phyloP scores from a whole-genome alignment of 768 basidiomycete genomes.

The Agaricus sinodeliciosus region DNA sequence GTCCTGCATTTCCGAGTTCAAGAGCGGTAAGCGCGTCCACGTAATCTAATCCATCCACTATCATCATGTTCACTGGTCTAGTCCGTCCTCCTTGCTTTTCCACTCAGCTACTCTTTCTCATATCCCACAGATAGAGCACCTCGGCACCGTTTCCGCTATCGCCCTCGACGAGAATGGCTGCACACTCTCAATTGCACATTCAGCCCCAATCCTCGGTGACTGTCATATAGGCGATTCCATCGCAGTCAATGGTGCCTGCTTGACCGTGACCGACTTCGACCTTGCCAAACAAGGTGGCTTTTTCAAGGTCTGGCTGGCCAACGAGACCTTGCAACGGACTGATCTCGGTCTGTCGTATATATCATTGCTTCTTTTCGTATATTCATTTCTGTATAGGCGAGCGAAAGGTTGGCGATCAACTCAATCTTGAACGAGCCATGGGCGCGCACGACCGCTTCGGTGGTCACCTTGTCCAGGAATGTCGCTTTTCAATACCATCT shows the following conservation, averaged over 20 bases:
- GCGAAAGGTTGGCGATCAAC: slow-evolving; percentile 65
- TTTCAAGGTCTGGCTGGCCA: slow-evolving; percentile 94
- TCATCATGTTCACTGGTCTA: slow-evolving; percentile 72
- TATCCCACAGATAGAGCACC: slow-evolving; percentile 72
- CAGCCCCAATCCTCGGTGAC: slow-evolving; percentile 72
- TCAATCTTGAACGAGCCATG: slow-evolving; percentile 96
- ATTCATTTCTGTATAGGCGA: slow-evolving; percentile 47
- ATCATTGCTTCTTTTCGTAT: slow-evolving; percentile 50
- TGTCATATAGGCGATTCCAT: slow-evolving; percentile 95
- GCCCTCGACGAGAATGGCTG: slow-evolving; percentile 68
- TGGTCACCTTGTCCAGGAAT: slow-evolving; percentile 95
- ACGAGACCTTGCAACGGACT: slow-evolving; percentile 88
- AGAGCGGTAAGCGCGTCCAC: neutral
- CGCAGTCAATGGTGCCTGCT: slow-evolving; percentile 79
- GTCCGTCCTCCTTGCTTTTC: slow-evolving; percentile 32
- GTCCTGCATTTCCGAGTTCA: neutral
- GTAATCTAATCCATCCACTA: neutral
- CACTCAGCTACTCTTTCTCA: neutral
- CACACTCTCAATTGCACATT: slow-evolving; percentile 68
- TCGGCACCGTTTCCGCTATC: slow-evolving; percentile 68
- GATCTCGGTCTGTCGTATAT: slow-evolving; percentile 81
- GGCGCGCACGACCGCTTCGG: slow-evolving; percentile 87
- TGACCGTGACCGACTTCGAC: slow-evolving; percentile 88
- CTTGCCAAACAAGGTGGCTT: slow-evolving; percentile 54
- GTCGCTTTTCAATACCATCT: slow-evolving; percentile 10